Conservation (phyloP, 257 asterid genomes). For the Lantana camara region DNA sequence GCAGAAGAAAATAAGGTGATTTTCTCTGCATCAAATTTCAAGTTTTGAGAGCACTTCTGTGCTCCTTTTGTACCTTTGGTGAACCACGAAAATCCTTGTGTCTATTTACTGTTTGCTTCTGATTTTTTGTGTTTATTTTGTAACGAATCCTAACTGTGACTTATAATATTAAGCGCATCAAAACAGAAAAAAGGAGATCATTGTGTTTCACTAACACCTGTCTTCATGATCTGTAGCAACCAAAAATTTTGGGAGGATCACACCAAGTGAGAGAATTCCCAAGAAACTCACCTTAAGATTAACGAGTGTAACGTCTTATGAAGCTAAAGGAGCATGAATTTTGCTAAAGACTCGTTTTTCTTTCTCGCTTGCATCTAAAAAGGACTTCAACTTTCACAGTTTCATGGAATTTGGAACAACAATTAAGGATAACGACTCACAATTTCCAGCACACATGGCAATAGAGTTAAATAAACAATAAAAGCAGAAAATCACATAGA, state of each 20-base stretch:
- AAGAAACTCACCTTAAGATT: not conserved
- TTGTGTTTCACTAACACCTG: not conserved
- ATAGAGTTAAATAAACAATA: conserved; percentile 12
- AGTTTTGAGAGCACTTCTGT: no score
- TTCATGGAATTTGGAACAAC: not conserved
- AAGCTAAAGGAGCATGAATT: not conserved
- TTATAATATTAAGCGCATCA: not conserved
- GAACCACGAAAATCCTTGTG: no score
- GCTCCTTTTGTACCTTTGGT: no score
- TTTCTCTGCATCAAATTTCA: no score
- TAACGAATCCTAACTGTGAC: conserved; percentile 7
- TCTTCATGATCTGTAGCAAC: not conserved
- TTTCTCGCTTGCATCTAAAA: not conserved
- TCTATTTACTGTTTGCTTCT: no score
- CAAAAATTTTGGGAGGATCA: not conserved
- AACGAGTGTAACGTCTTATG: not conserved
- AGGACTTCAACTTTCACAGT: not conserved
- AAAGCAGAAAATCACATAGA: not conserved
- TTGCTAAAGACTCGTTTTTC: not conserved
- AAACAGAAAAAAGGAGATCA: not conserved
- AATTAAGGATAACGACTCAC: not conserved
- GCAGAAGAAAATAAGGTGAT: no score
- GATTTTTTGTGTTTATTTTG: no score
- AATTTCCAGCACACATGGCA: conserved; percentile 1
- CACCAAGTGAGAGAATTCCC: not conserved